A percentile compares a stretch with the other conserved stretches of the same genome.
Conservation (phyloP, 73 alveolate species). For the Paraurostyla sp. region DNA sequence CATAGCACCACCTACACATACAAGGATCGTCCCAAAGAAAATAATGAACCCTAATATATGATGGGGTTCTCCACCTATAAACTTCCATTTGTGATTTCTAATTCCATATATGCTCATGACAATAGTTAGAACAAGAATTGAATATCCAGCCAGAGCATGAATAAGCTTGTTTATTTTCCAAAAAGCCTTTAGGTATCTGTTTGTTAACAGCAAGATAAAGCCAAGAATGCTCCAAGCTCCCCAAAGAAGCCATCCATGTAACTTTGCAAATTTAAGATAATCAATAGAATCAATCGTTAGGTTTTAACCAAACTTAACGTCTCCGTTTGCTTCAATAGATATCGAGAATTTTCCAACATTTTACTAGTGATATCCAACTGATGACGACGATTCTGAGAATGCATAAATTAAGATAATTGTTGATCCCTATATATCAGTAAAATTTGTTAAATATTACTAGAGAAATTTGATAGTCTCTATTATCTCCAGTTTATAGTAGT, state of each 20-base stretch:
- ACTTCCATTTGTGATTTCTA: background rate
- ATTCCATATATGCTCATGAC: constrained; percentile 8
- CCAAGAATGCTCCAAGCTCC: constrained; percentile 36
- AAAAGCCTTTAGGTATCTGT: constrained; percentile 1
- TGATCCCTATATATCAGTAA: background rate
- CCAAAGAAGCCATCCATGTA: constrained; percentile 51
- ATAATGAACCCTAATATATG: constrained; percentile 5
- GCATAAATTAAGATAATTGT: background rate
- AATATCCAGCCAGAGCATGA: constrained; percentile 34
- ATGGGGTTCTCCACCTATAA: background rate
- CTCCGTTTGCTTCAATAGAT: background rate
- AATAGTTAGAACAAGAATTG: background rate
- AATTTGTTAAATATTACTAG: background rate
- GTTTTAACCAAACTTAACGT: background rate
- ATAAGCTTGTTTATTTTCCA: constrained; percentile 50
- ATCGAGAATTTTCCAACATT: background rate
- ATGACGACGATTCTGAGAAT: background rate
- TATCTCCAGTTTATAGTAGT: background rate
- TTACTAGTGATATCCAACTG: background rate
- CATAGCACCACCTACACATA: background rate
- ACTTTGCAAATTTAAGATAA: background rate
- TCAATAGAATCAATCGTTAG: background rate
- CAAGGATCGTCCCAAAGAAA: background rate
- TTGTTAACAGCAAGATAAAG: background rate
- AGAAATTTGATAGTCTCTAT: background rate